Evolutionary conservation across 805 yeast species (phyloP), one percentile per base, ranked within the genome.

Genomic region (Suhomyces emberorum): DNA sequence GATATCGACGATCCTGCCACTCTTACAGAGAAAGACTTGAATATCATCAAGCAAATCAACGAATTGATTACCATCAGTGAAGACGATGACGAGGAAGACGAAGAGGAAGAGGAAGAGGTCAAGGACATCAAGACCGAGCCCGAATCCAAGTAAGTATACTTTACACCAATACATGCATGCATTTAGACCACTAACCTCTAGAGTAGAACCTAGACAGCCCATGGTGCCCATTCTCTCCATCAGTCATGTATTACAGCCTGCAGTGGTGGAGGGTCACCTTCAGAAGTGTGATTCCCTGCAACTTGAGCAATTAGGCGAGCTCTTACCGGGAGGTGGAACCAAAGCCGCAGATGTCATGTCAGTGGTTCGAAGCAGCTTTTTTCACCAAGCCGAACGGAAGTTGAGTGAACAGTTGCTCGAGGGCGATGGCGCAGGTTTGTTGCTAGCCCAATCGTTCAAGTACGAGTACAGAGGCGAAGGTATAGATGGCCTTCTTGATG

Each of bases 1-100:
- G 77, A 79, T 51, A 85, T 79, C 38, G 83, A 81, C 44, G 74
- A 74, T 34, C 70, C 70, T 28, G 63, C 64, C 35, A 71, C 72
- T 52, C 74, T 82, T 61, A 77, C 83, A 18, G 72, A 59, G 20
- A 73, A 74, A 46, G 95, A 87, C 55, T 49, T 59, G 43, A 69
- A 67, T 30, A 63, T 81, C 25, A 49, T 72, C 26, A 65, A 57
- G 15, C 65, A 68, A 46, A 70, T 83, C 31, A 61, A 71, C 40
- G 72, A 71, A 20, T 53, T 77, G 37, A 68, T 79, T 41, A 51
- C 61, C 3, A 61, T 59, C 15, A 71, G 58, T 24, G 77, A 59
- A 4, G 68, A 59, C 8, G 64, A 53, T 10, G 63, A 57, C 4
- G 67, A 60, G 12, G 59, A 54, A n/a, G 57, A 49, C 10, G 57